A percentile compares a stretch with the other conserved stretches of the same genome.
phyloP scores from a whole-genome alignment of 306 rosid genomes.

The Pueraria montana region DNA sequence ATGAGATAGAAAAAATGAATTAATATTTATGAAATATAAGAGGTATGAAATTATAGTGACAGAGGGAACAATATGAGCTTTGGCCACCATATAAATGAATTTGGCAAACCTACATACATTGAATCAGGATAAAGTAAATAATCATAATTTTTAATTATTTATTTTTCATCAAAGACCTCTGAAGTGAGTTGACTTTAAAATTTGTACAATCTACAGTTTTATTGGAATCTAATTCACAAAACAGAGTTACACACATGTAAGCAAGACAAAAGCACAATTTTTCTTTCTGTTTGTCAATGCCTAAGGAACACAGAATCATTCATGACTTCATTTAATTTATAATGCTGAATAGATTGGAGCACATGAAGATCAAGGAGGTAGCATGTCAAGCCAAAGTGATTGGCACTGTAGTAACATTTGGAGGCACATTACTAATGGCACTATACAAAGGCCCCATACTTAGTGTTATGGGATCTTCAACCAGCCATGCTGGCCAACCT shows the following conservation, averaged over 20 bases:
- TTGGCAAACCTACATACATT: neutral
- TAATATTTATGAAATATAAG: neutral
- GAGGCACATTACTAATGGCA: constrained; percentile 86
- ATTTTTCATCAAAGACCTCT: neutral
- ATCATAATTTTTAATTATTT: neutral
- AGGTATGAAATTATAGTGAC: neutral
- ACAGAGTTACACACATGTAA: neutral
- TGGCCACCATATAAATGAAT: neutral
- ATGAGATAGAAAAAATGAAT: neutral
- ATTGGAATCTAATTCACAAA: neutral
- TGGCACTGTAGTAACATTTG: constrained; percentile 75
- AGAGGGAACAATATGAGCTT: neutral
- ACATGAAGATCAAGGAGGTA: constrained; percentile 64
- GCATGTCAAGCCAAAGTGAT: constrained; percentile 75
- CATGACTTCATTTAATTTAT: neutral
- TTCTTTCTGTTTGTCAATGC: neutral
- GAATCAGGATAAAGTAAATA: neutral
- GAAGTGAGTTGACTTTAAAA: neutral
- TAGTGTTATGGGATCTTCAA: constrained; percentile 37
- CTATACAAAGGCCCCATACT: constrained; percentile 77
- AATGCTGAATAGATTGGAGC: constrained; percentile 59
- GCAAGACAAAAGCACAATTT: neutral
- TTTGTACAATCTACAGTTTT: neutral
- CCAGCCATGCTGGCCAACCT: neutral
- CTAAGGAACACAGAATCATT: neutral